Evolutionary conservation across 208 protist genomes (phyloP).

Genomic region (Giardia muris): DNA sequence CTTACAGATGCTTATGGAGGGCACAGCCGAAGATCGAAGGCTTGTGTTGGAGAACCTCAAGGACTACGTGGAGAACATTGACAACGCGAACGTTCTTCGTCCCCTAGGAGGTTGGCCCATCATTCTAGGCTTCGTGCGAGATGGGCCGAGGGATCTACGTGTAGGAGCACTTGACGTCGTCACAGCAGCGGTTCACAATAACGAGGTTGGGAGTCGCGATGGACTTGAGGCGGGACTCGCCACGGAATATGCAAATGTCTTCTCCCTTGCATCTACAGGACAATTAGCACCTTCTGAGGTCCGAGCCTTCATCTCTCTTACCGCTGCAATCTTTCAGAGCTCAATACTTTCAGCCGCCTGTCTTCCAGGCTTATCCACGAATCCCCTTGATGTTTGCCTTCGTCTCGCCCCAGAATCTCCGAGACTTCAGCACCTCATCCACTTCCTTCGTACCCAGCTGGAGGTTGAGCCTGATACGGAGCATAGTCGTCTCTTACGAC

Average conservation of each 20-base stretch:
- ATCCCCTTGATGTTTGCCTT: neutral
- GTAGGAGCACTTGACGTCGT: neutral
- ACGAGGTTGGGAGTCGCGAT: neutral
- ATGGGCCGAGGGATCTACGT: neutral
- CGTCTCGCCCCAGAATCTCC: neutral
- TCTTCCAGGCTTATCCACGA: too few relatives aligned
- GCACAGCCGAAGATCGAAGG: neutral
- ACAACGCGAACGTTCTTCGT: constrained; percentile 1
- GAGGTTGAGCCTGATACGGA: neutral
- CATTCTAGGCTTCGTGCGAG: neutral
- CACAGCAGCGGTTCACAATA: neutral
- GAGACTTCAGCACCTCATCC: neutral
- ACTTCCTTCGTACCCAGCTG: neutral
- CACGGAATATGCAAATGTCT: neutral
- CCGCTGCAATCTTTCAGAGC: too few relatives aligned
- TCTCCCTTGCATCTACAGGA: neutral
- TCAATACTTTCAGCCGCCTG: too few relatives aligned
- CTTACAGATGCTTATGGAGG: neutral
- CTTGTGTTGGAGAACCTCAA: neutral
- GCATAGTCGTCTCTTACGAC: neutral
- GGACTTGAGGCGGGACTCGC: neutral
- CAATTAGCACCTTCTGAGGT: too few relatives aligned
- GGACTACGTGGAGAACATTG: neutral
- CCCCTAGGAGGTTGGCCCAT: neutral
- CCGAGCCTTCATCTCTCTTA: too few relatives aligned